A percentile compares a stretch with the other conserved stretches of the same genome.
These are phyloP conservation scores for Carex pumila DNA, from an alignment of 176 grass and related monocot species.

Conservation along the genomic window DNA sequence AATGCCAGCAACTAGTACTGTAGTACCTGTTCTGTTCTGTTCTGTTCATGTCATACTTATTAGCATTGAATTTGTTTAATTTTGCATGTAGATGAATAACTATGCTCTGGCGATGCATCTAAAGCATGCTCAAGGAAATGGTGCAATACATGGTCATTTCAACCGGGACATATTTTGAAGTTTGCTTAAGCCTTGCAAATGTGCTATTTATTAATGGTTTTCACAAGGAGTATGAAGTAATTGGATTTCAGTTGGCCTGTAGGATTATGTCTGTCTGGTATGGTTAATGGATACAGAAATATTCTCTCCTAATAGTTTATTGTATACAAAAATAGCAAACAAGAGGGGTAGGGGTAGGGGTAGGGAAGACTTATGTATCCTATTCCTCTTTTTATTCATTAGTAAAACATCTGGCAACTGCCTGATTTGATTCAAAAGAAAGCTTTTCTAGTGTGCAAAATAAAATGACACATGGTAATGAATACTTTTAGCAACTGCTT, in stretches of 20 bases:
- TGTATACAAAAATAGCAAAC: not conserved
- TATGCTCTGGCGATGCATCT: conserved; percentile 56
- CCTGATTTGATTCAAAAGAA: too few relatives aligned
- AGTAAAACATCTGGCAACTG: too few relatives aligned
- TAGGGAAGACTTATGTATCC: too few relatives aligned
- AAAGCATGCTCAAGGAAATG: conserved; percentile 52
- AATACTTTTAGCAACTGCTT: too few relatives aligned
- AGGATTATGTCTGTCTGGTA: not conserved
- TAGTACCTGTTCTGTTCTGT: too few relatives aligned
- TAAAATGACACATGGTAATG: too few relatives aligned
- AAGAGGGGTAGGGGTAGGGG: not conserved
- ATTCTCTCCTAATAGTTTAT: not conserved
- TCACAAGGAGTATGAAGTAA: not conserved
- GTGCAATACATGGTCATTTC: conserved; percentile 40
- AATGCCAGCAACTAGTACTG: not conserved
- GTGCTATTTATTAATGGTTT: not conserved
- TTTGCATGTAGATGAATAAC: conserved; percentile 47
- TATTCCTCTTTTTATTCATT: too few relatives aligned
- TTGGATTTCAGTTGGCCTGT: not conserved
- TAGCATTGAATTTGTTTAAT: not conserved
- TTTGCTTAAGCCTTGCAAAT: not conserved
- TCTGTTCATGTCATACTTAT: not conserved
- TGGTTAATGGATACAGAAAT: not conserved
- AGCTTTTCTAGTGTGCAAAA: too few relatives aligned
- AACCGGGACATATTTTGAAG: conserved; percentile 50